Evolutionary conservation across 441 rosid genomes (phyloP).

Genomic region (Aleurites moluccanus): DNA sequence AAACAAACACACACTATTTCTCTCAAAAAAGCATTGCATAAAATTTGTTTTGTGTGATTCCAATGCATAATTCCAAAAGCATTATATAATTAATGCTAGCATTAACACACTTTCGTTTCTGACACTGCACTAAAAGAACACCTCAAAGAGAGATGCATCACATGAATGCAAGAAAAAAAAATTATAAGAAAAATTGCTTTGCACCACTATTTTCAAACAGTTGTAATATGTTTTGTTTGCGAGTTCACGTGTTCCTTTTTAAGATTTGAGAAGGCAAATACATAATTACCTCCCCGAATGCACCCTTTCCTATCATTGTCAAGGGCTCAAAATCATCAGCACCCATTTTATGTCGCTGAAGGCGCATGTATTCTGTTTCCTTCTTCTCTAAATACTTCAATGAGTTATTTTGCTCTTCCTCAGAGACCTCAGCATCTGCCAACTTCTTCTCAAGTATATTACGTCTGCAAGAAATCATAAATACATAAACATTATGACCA

Average conservation of each 20-base stretch:
- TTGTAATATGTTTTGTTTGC: background rate
- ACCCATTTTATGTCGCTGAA: constrained; percentile 95
- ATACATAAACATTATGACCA: constrained; percentile 3
- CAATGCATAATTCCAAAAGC: background rate
- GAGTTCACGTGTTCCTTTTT: background rate
- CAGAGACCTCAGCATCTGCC: constrained; percentile 88
- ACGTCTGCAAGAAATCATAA: constrained; percentile 58
- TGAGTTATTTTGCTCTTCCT: constrained; percentile 82
- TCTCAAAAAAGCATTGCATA: background rate
- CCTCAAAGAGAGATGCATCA: background rate
- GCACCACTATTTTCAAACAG: background rate
- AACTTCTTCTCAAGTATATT: constrained; percentile 81
- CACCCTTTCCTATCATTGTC: constrained; percentile 99
- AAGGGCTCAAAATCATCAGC: constrained; percentile 96
- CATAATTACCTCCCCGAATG: constrained; percentile 82
- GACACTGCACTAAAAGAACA: background rate
- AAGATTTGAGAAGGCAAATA: constrained; percentile 13
- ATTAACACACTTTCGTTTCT: background rate
- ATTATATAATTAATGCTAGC: background rate
- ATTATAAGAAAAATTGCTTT: background rate
- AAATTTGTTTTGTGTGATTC: background rate
- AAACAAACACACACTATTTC: background rate
- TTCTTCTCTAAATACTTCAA: constrained; percentile 83
- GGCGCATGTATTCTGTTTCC: constrained; percentile 95
- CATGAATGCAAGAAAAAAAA: background rate